A percentile compares a stretch with the other conserved stretches of the same genome.
phyloP scores from a whole-genome alignment of 768 basidiomycete genomes.

The Thelephora ganbajun region DNA sequence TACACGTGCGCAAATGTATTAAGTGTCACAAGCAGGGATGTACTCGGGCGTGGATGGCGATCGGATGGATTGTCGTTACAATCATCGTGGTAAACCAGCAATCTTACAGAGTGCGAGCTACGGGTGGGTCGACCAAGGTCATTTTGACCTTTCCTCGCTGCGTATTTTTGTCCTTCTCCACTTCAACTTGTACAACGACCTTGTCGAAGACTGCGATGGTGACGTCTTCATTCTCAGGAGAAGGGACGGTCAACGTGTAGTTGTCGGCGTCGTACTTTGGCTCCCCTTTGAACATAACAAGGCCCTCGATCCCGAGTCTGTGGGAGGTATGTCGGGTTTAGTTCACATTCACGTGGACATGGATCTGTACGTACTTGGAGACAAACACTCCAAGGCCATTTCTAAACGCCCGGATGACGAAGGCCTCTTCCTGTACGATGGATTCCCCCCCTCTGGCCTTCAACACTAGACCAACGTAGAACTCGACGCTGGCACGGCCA shows the following conservation, averaged over 20 bases:
- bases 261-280: conserved; percentile 85
- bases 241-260: conserved; percentile 67
- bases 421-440: conserved; percentile 64
- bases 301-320: conserved; percentile 50
- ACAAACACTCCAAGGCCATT: conserved; percentile 98
- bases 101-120: conserved; percentile 30
- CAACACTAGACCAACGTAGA: conserved; percentile 89
- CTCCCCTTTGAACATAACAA: conserved; percentile 88
- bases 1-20: too few relatives aligned
- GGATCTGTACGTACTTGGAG: conserved; percentile 49
- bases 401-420: conserved; percentile 85
- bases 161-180: conserved; percentile 92
- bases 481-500: conserved; percentile 90
- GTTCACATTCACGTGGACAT: neutral
- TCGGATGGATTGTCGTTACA: too few relatives aligned
- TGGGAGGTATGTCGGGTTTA: neutral
- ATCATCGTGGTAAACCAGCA: too few relatives aligned
- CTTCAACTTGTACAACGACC: conserved; percentile 77
- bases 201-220: conserved; percentile 87
- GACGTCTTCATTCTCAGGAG: conserved; percentile 24
- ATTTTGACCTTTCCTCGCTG: conserved; percentile 84
- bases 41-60: too few relatives aligned
- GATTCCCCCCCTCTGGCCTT: conserved; percentile 44
- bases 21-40: too few relatives aligned
- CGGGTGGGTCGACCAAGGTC: conserved; percentile 55